Evolutionary conservation across 2,329 filamentous ascomycete genomes (phyloP).

Genomic region (Coniella lustricola): DNA sequence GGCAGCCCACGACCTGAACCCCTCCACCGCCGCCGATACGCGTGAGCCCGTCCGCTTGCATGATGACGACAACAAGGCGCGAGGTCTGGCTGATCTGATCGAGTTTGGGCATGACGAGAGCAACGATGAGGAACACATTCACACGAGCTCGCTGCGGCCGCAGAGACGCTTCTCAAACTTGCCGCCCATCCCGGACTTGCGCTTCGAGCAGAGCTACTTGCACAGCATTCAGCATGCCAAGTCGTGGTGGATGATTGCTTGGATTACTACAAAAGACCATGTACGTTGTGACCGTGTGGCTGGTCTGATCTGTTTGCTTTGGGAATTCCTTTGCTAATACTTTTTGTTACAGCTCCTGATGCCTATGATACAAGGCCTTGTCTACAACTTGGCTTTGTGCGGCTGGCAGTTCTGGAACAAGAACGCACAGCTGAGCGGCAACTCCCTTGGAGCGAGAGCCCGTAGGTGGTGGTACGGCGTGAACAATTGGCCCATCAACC

Average conservation of each 20-base stretch:
- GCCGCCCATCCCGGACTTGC: constrained; percentile 73
- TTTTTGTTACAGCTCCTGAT: background rate
- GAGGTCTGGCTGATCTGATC: no score
- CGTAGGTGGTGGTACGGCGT: constrained; percentile 93
- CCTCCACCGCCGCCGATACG: constrained; percentile 64
- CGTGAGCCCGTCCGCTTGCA: constrained; percentile 49
- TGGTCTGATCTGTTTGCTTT: background rate
- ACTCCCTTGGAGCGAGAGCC: constrained; percentile 66
- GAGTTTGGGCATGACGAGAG: constrained; percentile 31
- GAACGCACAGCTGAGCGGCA: constrained; percentile 71
- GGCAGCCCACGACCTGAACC: constrained; percentile 68
- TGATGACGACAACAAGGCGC: constrained; percentile 25
- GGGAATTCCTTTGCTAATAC: no score
- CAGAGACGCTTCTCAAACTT: constrained; percentile 40
- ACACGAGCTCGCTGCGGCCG: constrained; percentile 56
- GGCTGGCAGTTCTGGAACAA: constrained; percentile 91
- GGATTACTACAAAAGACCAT: constrained; percentile 86
- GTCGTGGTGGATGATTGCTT: constrained; percentile 69
- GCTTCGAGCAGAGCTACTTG: constrained; percentile 97
- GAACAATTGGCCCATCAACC: constrained; percentile 72
- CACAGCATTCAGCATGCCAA: constrained; percentile 77
- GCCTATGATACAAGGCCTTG: constrained; percentile 62
- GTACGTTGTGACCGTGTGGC: constrained; percentile 38
- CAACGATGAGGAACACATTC: constrained; percentile 59
- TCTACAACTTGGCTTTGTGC: constrained; percentile 79